Evolutionary conservation across 805 yeast genomes (phyloP).

Genomic region (Monosporozyma aerobia): DNA sequence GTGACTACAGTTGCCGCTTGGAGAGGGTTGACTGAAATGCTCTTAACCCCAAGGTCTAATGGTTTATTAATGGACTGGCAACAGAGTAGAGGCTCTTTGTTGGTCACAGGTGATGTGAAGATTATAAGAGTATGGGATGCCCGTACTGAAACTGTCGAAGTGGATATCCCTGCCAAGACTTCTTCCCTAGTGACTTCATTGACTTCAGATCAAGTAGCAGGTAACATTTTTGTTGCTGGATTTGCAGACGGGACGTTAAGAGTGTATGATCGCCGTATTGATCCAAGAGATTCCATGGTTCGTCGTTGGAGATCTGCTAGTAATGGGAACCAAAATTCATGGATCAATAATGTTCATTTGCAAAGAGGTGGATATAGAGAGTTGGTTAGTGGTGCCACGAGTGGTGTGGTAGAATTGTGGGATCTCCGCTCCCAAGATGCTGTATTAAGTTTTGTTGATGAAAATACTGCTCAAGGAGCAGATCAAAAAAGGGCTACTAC

Average conservation of each 20-base stretch:
- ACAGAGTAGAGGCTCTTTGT: slow-evolving; percentile 81
- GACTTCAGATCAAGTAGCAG: slow-evolving; percentile 93
- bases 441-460: slow-evolving; percentile 55
- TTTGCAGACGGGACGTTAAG: slow-evolving; percentile 84
- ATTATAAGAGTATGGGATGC: slow-evolving; percentile 95
- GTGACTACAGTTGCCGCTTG: slow-evolving; percentile 73
- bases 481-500: slow-evolving; percentile 12
- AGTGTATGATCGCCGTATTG: slow-evolving; percentile 83
- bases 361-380: slow-evolving; percentile 95
- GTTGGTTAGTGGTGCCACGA: slow-evolving; percentile 70
- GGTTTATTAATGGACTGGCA: slow-evolving; percentile 94
- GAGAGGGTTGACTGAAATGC: slow-evolving; percentile 84
- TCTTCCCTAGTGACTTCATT: slow-evolving; percentile 80
- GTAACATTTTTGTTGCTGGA: slow-evolving; percentile 83
- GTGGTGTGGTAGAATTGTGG: slow-evolving; percentile 83
- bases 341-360: slow-evolving; percentile 78
- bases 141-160: slow-evolving; percentile 76
- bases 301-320: slow-evolving; percentile 63
- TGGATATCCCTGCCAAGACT: slow-evolving; percentile 85
- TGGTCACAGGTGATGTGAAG: slow-evolving; percentile 92
- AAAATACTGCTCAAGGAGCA: slow-evolving; percentile 26
- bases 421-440: slow-evolving; percentile 74
- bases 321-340: slow-evolving; percentile 35
- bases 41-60: slow-evolving; percentile 69
- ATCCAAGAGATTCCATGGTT: slow-evolving; percentile 77